Evolutionary conservation across 1,284 basidiomycete genomes (phyloP).

Genomic region (Ustilago crameri): DNA sequence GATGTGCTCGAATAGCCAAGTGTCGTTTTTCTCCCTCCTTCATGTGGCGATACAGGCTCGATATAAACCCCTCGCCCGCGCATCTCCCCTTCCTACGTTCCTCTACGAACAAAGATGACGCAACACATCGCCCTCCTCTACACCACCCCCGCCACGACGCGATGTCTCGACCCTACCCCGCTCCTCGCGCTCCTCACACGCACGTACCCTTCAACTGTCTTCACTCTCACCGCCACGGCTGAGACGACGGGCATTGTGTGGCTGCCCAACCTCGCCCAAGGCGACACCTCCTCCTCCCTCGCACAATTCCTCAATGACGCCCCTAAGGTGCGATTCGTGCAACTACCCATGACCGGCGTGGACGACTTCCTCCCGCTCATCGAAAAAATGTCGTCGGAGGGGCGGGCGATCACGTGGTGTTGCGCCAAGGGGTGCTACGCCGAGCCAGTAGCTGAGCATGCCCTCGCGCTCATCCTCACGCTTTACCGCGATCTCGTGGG

Average conservation of each 20-base stretch:
- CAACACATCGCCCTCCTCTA: too few species aligned
- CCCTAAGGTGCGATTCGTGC: constrained; percentile 31
- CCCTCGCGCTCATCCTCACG: constrained; percentile 29
- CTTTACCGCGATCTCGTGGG: constrained; percentile 14
- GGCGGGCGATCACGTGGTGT: constrained; percentile 30
- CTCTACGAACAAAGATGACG: too few species aligned
- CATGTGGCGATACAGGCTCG: too few species aligned
- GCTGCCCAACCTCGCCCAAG: constrained; percentile 21
- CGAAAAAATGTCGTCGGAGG: not conserved
- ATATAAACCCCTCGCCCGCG: too few species aligned
- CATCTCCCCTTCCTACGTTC: too few species aligned
- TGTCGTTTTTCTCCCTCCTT: too few species aligned
- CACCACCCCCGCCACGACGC: too few species aligned
- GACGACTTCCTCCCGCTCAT: constrained; percentile 41
- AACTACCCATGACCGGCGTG: constrained; percentile 57
- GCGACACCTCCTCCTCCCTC: constrained; percentile 9
- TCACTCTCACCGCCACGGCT: not conserved
- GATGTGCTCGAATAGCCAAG: too few species aligned
- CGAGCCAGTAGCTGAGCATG: constrained; percentile 53
- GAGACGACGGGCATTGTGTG: constrained; percentile 15
- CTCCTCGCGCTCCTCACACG: too few species aligned
- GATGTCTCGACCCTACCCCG: too few species aligned
- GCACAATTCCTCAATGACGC: not conserved
- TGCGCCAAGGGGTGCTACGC: constrained; percentile 53
- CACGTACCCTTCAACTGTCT: too few species aligned